These are phyloP conservation scores for Floccularia luteovirens DNA, from an alignment of 768 basidiomycete species.

Conservation along the genomic window DNA sequence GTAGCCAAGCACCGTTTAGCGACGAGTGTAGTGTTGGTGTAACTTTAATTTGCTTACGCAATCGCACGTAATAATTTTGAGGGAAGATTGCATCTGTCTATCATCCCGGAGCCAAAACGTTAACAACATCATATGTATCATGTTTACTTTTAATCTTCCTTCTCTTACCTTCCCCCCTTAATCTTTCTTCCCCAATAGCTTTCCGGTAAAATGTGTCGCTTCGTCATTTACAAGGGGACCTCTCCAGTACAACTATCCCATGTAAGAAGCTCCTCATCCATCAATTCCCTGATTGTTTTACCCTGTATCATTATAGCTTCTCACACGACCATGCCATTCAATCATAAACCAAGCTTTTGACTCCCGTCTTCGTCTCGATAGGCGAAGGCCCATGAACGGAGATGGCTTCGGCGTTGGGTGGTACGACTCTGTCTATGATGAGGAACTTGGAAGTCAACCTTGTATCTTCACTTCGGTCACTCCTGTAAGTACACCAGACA, in stretches of 20 bases:
- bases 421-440: conserved; percentile 85
- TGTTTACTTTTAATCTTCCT: background rate
- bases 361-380: conserved; percentile 79
- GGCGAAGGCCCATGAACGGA: conserved; percentile 81
- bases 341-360: conserved; percentile 98
- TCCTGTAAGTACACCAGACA: conserved; percentile 53
- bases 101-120: background rate
- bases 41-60: conserved; percentile 15
- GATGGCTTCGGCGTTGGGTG: conserved; percentile 98
- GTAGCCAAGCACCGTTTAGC: too few species aligned
- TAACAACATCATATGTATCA: background rate
- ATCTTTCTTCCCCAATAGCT: background rate
- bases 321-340: conserved; percentile 90
- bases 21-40: too few species aligned
- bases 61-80: conserved; percentile 25
- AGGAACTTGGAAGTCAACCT: conserved; percentile 79
- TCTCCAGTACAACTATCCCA: conserved; percentile 89
- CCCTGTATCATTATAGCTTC: conserved; percentile 38
- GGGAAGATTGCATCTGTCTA: conserved; percentile 9
- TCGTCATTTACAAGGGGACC: conserved; percentile 94
- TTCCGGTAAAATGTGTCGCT: conserved; percentile 60
- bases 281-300: conserved; percentile 4
- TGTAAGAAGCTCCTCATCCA: conserved; percentile 29
- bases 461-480: conserved; percentile 96
- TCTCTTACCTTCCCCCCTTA: background rate